Conservation (phyloP, 768 basidiomycete species). For the Russula abietina region DNA sequence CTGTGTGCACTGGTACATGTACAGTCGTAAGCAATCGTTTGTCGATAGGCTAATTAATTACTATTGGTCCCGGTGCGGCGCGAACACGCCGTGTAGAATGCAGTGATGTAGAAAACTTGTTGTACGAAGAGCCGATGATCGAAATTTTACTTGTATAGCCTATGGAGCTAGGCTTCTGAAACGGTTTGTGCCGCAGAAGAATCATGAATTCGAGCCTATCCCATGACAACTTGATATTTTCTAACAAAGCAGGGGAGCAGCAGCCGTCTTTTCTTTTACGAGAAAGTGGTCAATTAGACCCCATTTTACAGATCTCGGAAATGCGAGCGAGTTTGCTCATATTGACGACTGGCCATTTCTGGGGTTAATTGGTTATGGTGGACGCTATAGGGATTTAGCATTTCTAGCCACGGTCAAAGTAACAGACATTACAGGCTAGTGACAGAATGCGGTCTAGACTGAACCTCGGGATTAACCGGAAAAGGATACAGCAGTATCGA, state of each 20-base stretch:
- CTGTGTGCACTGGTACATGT: too few species aligned
- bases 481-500: background rate
- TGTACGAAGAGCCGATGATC: background rate
- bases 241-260: too few species aligned
- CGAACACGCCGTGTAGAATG: background rate
- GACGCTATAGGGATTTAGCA: background rate
- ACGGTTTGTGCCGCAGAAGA: background rate
- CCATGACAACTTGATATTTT: too few species aligned
- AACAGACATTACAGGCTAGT: background rate
- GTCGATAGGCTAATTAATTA: background rate
- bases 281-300: too few species aligned
- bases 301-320: background rate
- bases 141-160: too few species aligned
- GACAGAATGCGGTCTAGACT: background rate
- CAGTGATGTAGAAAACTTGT: background rate
- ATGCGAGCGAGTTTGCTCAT: background rate
- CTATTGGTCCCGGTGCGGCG: background rate
- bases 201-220: too few species aligned
- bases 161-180: background rate
- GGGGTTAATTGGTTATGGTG: background rate
- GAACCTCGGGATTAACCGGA: slow-evolving; percentile 1
- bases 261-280: too few species aligned
- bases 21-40: too few species aligned
- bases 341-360: background rate
- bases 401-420: background rate